A percentile compares a stretch with the other conserved stretches of the same genome.
Evolutionary conservation across 257 asterid species (phyloP).

Genomic region (Solanum habrochaites): DNA sequence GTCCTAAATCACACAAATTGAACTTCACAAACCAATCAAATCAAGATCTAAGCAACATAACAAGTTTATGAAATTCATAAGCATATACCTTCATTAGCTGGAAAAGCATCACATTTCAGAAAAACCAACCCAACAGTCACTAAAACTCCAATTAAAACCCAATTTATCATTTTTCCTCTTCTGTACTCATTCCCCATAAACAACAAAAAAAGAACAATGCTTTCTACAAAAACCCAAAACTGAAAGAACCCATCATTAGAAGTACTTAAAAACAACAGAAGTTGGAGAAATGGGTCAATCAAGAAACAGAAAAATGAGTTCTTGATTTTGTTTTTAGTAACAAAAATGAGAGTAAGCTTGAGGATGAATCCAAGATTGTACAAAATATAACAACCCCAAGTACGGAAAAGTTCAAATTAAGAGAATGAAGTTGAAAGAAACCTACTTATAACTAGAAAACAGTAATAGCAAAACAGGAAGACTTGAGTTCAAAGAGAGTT

Average conservation of each 20-base stretch:
- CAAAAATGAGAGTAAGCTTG: neutral
- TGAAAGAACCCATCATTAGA: slow-evolving; percentile 1
- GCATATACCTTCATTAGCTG: slow-evolving; percentile 51
- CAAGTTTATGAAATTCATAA: neutral
- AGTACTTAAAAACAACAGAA: neutral
- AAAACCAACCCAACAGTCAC: slow-evolving; percentile 34
- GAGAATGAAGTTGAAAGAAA: slow-evolving; percentile 12
- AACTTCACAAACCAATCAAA: neutral
- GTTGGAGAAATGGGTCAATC: neutral
- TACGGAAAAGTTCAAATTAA: slow-evolving; percentile 18
- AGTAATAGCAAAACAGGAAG: slow-evolving; percentile 1
- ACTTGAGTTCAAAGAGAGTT: slow-evolving; percentile 58
- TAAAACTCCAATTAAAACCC: slow-evolving; percentile 22
- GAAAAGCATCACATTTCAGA: slow-evolving; percentile 36
- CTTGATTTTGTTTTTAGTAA: neutral
- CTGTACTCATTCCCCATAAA: neutral
- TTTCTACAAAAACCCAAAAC: neutral
- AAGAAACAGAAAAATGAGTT: slow-evolving; percentile 2
- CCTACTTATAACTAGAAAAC: neutral
- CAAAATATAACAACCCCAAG: slow-evolving; percentile 30
- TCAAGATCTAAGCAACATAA: slow-evolving; percentile 31
- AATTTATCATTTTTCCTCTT: slow-evolving; percentile 26
- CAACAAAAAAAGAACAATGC: slow-evolving; percentile 6
- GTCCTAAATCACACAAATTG: neutral
- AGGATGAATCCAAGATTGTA: neutral